Conservation (phyloP, 2,329 filamentous ascomycete species). For the Madurella fahalii region DNA sequence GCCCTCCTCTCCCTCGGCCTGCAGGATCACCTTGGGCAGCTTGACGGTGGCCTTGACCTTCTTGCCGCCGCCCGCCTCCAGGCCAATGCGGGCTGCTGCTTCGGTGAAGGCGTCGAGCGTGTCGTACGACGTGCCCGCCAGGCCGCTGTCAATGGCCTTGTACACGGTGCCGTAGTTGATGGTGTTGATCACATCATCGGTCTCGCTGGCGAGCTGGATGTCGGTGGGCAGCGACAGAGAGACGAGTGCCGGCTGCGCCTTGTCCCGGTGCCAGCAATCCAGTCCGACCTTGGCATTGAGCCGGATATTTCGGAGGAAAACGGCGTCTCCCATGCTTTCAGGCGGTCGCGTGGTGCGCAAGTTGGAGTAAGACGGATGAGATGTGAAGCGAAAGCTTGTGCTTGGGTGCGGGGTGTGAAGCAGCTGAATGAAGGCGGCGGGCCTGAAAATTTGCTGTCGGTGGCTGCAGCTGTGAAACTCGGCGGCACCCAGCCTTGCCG, state of each 20-base stretch:
- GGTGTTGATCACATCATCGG: background rate
- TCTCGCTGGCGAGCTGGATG: background rate
- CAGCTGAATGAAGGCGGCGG: no score
- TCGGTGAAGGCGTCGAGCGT: background rate
- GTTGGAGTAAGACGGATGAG: no score
- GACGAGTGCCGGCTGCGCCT: background rate
- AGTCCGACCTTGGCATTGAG: background rate
- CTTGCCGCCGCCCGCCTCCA: background rate
- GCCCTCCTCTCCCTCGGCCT: background rate
- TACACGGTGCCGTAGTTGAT: background rate
- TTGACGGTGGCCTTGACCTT: background rate
- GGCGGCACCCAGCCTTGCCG: no score
- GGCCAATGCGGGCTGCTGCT: background rate
- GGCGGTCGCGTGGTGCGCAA: no score
- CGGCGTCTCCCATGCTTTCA: background rate
- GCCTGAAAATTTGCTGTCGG: no score
- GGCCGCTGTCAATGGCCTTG: background rate
- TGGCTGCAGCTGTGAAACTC: no score
- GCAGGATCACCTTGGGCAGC: background rate
- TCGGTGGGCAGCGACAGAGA: background rate
- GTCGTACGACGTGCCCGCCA: background rate
- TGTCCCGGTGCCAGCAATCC: background rate
- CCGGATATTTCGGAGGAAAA: background rate
- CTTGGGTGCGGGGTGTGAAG: no score
- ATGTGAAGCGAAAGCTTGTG: no score